These are phyloP conservation scores for Cyanidioschyzon merolae DNA, from an alignment of 23 red algal genomes.

Conservation along the genomic window DNA sequence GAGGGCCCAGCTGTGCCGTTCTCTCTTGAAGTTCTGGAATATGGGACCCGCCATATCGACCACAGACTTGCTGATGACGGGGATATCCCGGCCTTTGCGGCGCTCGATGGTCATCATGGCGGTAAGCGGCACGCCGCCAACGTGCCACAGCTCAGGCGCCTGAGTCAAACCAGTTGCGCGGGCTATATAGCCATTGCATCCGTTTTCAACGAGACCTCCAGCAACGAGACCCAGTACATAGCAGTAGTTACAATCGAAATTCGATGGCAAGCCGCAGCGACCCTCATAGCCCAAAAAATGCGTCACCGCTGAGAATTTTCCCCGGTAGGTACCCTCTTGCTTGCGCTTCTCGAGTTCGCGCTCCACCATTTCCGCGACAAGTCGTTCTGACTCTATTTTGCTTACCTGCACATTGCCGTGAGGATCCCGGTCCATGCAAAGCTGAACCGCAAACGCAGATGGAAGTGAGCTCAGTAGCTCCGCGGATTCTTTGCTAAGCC, in stretches of 20 bases:
- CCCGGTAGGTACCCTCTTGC: conserved; percentile 29
- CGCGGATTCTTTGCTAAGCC: conserved; percentile 24
- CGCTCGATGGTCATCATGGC: conserved; percentile 99
- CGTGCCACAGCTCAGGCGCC: conserved; percentile 62
- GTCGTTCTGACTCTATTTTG: conserved; percentile 88
- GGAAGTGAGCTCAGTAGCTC: conserved; percentile 58
- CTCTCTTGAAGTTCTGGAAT: conserved; percentile 52
- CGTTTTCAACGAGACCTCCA: conserved; percentile 59
- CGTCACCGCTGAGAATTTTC: conserved; percentile 57
- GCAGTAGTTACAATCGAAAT: conserved; percentile 93
- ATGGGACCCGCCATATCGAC: conserved; percentile 56
- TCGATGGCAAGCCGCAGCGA: conserved; percentile 72
- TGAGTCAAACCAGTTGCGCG: conserved; percentile 48
- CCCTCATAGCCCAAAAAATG: conserved; percentile 96
- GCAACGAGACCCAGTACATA: conserved; percentile 80
- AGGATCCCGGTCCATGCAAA: conserved; percentile 85
- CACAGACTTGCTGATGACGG: conserved; percentile 85
- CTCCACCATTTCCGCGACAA: conserved; percentile 71
- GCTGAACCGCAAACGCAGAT: conserved; percentile 51
- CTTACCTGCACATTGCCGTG: conserved; percentile 96
- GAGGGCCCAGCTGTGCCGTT: conserved; percentile 61
- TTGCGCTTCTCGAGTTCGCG: conserved; percentile 47
- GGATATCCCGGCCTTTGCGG: conserved; percentile 68
- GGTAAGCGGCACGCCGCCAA: conserved; percentile 79
- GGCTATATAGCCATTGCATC: conserved; percentile 70